Base-by-base conservation (phyloP, 371 early-diverging fungal species). In the Quaeritorhiza haematococci region DNA sequence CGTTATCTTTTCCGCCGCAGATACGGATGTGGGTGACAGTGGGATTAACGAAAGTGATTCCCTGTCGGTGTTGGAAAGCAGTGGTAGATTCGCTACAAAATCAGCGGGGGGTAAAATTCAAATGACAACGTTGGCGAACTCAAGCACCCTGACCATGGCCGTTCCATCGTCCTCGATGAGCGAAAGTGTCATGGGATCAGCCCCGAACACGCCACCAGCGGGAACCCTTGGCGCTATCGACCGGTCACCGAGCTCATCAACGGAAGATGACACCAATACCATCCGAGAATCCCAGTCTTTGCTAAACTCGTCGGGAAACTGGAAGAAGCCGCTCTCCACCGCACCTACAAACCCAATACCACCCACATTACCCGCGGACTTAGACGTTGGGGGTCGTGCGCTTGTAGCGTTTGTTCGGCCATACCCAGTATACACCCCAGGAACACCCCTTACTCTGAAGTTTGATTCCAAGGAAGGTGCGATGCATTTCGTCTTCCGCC, bases 331-430 rank as follows among this genome's bases (percentile, higher is more conserved):
- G 34, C 23, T 34, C 28, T 21, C 35, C 23, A n/a, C 35, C 21
- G 24, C 21, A 21, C 15, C 47, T 8, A 33, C 29, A 50, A 50
- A 28, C 8, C 21, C 50, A 28, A 8, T 7, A 21, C 21, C 21
- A 27, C 7, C 46, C 23, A 45, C 38, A 38, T 13, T 21, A 21
- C 49, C 59, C 21, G 57, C 6, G 15, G 42, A 59, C 34, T 44
- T 67, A 19, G 60, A 73, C 55, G 46, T 33, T 6, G 73, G 73
- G 15, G 73, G 53, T 1, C 62, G 73, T 23, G 65, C 66, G 3
- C 45, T 70, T 1, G 23, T 35, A 47, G 62, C 73, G 1, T 67
- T 73, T 47, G 52, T 48, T n/a, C 41, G 73, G 34, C 73, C 73
- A 3, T 65, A 59, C 50, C 65, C 73, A 7, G 49, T 67, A 4